Evolutionary conservation across 108 stramenopile species (phyloP).

Genomic region (Bacterosira constricta): DNA sequence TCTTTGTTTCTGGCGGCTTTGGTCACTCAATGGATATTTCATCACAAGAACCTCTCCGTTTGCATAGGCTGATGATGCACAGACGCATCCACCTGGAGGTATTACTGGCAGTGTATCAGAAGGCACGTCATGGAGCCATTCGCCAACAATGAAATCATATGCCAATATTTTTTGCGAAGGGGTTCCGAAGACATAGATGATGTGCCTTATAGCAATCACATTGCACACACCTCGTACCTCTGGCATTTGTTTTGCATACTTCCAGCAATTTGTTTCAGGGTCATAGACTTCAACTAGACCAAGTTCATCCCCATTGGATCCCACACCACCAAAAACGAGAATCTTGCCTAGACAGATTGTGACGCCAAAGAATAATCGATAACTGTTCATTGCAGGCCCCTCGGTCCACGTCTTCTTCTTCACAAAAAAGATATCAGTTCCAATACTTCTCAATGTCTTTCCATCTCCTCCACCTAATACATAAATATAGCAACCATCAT

Average conservation of each 20-base stretch:
- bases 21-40: constrained; percentile 20
- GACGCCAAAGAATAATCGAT: constrained; percentile 22
- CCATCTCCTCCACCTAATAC: constrained; percentile 23
- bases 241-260: constrained; percentile 17
- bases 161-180: constrained; percentile 19
- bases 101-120: constrained; percentile 5
- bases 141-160: constrained; percentile 1
- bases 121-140: constrained; percentile 12
- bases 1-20: neutral
- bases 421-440: constrained; percentile 11
- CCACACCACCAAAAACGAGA: constrained; percentile 26
- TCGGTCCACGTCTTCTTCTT: constrained; percentile 6
- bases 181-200: constrained; percentile 15
- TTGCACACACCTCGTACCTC: constrained; percentile 23
- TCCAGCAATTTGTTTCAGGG: constrained; percentile 19
- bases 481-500: constrained; percentile 10
- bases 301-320: constrained; percentile 20
- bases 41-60: constrained; percentile 24
- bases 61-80: constrained; percentile 14
- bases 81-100: constrained; percentile 30
- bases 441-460: constrained; percentile 14
- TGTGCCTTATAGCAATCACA: constrained; percentile 2
- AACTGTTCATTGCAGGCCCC: constrained; percentile 21
- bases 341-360: constrained; percentile 14
- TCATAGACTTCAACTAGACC: constrained; percentile 17